Base-by-base conservation (phyloP, 2,329 filamentous ascomycete species). In the Pleoardoris graminearum region DNA sequence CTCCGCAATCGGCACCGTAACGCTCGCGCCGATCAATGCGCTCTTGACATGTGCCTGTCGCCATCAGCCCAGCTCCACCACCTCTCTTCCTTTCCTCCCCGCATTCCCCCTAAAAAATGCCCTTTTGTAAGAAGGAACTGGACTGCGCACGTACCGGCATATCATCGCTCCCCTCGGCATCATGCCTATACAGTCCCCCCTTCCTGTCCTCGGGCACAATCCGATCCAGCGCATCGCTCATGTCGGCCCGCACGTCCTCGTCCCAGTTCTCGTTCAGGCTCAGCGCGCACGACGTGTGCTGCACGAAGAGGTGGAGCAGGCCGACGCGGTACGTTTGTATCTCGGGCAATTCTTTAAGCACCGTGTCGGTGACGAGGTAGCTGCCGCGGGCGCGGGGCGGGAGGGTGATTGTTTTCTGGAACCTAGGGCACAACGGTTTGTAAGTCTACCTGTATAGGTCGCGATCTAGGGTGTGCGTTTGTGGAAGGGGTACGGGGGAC, bases 211-310 rank as follows among this genome's bases (percentile, higher is more conserved):
- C 89, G 0, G 92, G 91, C 36, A 88, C 94, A 66, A 99, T 89
- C 38, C 91, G 82, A 74, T 99, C 93, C 60, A 99, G 79, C 41
- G 93, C 91, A 77, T 97, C 91, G 68, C 85, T 91, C 93, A 97
- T 96, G 75, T 99, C 91, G 35, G 82, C 83, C 53, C 91, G 83
- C n/a, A 99, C 94, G 76, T 95, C 90, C 39, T 78, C 75, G 69
- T 92, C 90, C 78, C 79, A 88, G 77, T 97, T 97, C 82, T 99
- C 94, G 71, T 99, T 99, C 65, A 99, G 78, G 54, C 85, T 90
- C 48, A 99, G 81, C 11, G 89, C 94, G 75, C 91, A 96, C 67
- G 86, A 91, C 4, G 94, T 99, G 77, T 99, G 94, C 77, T 99
- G 93, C 49, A 97, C 82, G 74, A 97, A 99, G 41, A 99, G 81